These are phyloP conservation scores for Selenicereus undatus DNA, from an alignment of 148 eudicot species.

Conservation along the genomic window DNA sequence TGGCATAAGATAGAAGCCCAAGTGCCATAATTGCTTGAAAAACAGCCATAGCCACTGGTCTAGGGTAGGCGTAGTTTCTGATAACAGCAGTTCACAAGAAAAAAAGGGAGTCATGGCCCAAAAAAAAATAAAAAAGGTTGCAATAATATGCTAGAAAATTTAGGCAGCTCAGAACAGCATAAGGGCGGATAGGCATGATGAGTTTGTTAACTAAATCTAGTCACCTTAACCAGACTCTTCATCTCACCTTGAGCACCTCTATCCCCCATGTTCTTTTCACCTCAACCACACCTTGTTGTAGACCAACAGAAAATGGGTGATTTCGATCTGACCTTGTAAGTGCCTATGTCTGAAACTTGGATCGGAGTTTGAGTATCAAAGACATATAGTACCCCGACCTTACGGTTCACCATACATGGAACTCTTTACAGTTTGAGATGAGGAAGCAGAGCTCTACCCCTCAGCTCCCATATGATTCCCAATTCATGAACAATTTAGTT, in stretches of 20 bases:
- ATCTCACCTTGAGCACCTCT: no score
- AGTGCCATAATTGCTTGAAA: conserved; percentile 50
- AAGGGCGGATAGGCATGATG: background rate
- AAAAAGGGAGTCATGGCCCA: background rate
- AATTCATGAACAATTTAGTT: background rate
- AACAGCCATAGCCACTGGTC: conserved; percentile 54
- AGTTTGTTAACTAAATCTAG: no score
- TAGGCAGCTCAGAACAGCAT: background rate
- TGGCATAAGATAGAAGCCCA: conserved; percentile 53
- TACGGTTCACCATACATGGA: background rate
- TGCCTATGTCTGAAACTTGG: background rate
- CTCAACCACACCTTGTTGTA: background rate
- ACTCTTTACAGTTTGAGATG: background rate
- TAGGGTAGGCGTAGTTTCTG: conserved; percentile 57
- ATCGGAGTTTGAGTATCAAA: no score
- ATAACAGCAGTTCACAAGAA: background rate
- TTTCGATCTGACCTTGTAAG: background rate
- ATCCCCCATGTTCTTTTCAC: background rate
- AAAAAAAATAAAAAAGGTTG: background rate
- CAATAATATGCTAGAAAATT: no score
- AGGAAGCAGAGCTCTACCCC: background rate
- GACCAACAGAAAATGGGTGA: background rate
- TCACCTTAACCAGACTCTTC: no score
- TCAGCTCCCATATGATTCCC: background rate
- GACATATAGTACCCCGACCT: no score